Evolutionary conservation across 768 basidiomycete genomes (phyloP).

Genomic region (Brasilioporus rufonigricans): DNA sequence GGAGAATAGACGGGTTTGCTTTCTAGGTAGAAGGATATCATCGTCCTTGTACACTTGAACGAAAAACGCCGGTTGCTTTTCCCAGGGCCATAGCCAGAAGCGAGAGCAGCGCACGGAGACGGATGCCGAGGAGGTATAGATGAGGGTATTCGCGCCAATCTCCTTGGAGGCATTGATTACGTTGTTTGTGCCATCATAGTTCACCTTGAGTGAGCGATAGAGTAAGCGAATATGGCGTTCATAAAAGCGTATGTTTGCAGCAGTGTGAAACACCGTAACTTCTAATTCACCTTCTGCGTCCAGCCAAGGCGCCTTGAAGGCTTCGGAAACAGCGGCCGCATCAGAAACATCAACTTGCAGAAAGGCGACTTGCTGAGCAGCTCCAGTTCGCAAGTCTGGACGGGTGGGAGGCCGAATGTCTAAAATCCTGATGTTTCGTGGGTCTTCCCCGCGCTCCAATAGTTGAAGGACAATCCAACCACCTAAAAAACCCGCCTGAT

Average conservation of each 20-base stretch:
- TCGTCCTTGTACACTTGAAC: constrained; percentile 67
- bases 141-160: constrained; percentile 53
- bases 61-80: constrained; percentile 52
- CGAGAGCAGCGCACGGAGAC: constrained; percentile 55
- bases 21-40: constrained; percentile 47
- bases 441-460: constrained; percentile 68
- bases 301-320: constrained; percentile 68
- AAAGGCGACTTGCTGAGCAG: constrained; percentile 53
- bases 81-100: constrained; percentile 77
- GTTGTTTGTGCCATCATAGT: constrained; percentile 66
- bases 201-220: constrained; percentile 56
- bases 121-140: constrained; percentile 77
- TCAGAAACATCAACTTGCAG: constrained; percentile 59
- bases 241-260: constrained; percentile 76
- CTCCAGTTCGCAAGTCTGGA: constrained; percentile 51
- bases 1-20: constrained; percentile 66
- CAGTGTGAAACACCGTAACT: constrained; percentile 73
- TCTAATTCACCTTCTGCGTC: constrained; percentile 24
- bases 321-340: constrained; percentile 48
- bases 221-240: constrained; percentile 56
- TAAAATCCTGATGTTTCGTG: constrained; percentile 58
- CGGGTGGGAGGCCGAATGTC: constrained; percentile 65
- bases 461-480: constrained; percentile 76
- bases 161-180: constrained; percentile 56
- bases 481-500: constrained; percentile 70